Evolutionary conservation across 169 alveolate species (phyloP), one percentile per base, ranked within the genome.

Genomic region (Babesia bigemina): DNA sequence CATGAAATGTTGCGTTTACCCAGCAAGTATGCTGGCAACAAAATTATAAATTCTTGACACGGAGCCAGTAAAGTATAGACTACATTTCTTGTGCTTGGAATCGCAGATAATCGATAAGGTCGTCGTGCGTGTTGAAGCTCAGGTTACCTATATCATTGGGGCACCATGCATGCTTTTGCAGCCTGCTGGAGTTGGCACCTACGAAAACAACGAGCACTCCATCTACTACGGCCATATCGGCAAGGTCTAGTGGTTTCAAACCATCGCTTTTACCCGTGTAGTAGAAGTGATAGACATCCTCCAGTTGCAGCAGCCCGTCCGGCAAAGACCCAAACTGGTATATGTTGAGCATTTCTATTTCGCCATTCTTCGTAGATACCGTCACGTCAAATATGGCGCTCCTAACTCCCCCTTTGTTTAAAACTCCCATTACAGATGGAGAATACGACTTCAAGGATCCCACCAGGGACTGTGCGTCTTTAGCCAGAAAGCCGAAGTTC

Each of bases 201-300:
- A 67, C 50, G 49, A 67, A 67, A 0, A 36, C 76, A 12, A 67
- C 76, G 53, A 67, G 36, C 16, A 67, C 56, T 17, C 65, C 66
- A 48, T 53, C 56, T 8, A 67, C 44, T 1, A 52, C 65, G 19
- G 26, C 47, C 39, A 44, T 6, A 33, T 67, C 76, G 26, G 36
- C 66, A 6, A 33, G 26, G 19, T 44, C 76, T 3, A 4, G 29
- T 2, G 58, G 63, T 4, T 67, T 16, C 12, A 67, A 22, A 22
- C 76, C 76, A 0, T 67, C 65, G 16, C 28, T 28, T 9, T 52
- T 65, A 17, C 65, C 55, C 7, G 76, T 67, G 44, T 67, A 67
- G 53, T 67, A 67, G 65, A 53, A 67, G 65, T 67, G 76, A 33
- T 52, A 67, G 21, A 67, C 66, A 33, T 67, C 76, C 66, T 67